phyloP scores from a whole-genome alignment of 225 moss, liverwort and hornwort genomes.

The Pseudoscleropodium purum region DNA sequence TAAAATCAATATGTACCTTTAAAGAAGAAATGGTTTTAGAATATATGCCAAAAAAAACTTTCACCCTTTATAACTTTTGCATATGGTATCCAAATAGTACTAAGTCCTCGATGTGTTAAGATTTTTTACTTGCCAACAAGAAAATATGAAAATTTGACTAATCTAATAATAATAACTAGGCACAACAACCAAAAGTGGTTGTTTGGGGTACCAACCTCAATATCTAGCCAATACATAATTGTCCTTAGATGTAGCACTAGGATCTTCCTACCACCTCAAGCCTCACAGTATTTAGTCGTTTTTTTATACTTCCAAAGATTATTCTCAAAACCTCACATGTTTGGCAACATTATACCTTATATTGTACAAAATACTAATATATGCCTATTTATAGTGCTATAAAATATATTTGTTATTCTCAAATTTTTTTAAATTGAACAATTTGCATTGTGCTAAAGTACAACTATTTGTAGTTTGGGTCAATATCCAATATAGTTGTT shows the following conservation, averaged over 20 bases:
- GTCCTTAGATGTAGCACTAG: fast-evolving
- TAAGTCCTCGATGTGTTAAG: too few species aligned
- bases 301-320: not conserved
- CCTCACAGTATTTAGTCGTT: fast-evolving
- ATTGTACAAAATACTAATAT: not conserved
- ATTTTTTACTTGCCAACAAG: not conserved
- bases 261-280: too few species aligned
- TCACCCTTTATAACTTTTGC: not conserved
- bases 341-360: not conserved
- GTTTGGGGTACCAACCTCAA: fast-evolving
- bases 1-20: not conserved
- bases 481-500: not conserved
- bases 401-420: not conserved
- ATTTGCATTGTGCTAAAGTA: fast-evolving
- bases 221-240: too few species aligned
- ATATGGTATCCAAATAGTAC: not conserved
- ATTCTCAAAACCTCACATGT: not conserved
- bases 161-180: fast-evolving
- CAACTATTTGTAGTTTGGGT: not conserved
- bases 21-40: not conserved
- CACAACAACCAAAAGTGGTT: fast-evolving
- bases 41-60: not conserved
- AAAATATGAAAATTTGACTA: not conserved
- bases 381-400: not conserved
- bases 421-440: not conserved